phyloP scores from a whole-genome alignment of 2,329 filamentous ascomycete genomes.

The Apiospora pterosperma region DNA sequence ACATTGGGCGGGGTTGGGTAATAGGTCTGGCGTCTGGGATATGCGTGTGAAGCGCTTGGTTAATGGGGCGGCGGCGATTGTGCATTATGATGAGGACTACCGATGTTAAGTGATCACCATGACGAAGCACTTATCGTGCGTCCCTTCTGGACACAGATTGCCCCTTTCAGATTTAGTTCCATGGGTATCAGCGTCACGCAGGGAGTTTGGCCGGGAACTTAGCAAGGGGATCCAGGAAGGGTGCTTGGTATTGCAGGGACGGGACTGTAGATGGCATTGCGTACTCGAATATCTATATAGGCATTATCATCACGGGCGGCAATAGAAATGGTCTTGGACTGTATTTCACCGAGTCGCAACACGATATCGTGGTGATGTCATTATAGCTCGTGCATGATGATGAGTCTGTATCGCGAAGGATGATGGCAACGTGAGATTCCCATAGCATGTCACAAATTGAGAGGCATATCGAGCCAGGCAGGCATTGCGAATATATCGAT shows the following conservation, averaged over 20 bases:
- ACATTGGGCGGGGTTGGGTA: neutral
- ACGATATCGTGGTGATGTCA: neutral
- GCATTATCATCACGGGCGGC: neutral
- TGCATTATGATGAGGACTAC: neutral
- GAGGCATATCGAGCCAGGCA: no score
- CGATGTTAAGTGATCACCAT: neutral
- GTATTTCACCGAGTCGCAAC: neutral
- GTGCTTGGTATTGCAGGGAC: neutral
- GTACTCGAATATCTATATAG: neutral
- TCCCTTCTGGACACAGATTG: neutral
- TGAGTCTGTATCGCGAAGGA: no score
- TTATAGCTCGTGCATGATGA: no score
- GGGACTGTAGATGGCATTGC: neutral
- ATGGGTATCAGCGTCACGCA: neutral
- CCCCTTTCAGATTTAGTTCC: neutral
- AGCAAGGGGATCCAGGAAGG: neutral
- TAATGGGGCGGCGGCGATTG: neutral
- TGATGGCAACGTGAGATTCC: no score
- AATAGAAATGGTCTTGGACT: neutral
- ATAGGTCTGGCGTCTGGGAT: neutral
- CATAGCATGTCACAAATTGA: no score
- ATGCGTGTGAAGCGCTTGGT: neutral
- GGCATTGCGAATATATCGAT: no score
- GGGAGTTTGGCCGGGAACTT: neutral
- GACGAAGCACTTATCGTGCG: neutral